Evolutionary conservation across 2,329 filamentous ascomycete genomes (phyloP), one percentile per base, ranked within the genome.

Genomic region (Colletotrichum lupini): DNA sequence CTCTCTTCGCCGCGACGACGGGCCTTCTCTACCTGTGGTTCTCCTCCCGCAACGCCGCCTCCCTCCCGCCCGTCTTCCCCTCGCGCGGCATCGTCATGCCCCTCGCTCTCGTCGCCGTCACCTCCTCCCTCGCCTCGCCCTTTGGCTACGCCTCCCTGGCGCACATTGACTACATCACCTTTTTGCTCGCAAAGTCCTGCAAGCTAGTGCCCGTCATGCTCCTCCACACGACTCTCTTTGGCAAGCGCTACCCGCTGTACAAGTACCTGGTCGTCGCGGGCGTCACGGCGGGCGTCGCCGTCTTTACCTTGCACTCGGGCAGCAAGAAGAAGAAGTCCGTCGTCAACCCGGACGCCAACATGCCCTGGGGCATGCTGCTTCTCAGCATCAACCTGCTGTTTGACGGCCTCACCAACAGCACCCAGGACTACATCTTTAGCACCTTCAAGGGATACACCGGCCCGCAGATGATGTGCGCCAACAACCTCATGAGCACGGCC

Each of bases 201-300:
- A 99, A 99, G 86, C 90, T 99, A 24, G 91, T 99, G n/a, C 97
- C 97, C 3, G 97, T 99, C 80, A 98, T 99, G 97, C 92, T 97
- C 79, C 89, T 99, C 53, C 96, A 99, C 86, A 91, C 98, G 79
- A 96, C 95, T 57, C 84, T 99, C 59, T 99, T 98, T 87, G 92
- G 93, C 73, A 93, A 93, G 79, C 89, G 92, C 60, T 99, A 98
- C 83, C 96, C 97, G 1, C 87, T 98, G 58, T 98, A 98, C 88
- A 99, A 99, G 86, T 99, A 99, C 85, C 89, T 94, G 55, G 97
- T 99, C 72, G 95, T 99, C 7, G 90, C 93, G 4, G 91, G 95
- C 75, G 97, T 99, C 14, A 99, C 97, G 0, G 89, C 93, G 8
- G 97, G 97, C 73, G 97, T 99, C 24, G 95, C 96, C 12, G 92